Evolutionary conservation across 306 rosid genomes (phyloP).

Genomic region (Casuarina glauca): DNA sequence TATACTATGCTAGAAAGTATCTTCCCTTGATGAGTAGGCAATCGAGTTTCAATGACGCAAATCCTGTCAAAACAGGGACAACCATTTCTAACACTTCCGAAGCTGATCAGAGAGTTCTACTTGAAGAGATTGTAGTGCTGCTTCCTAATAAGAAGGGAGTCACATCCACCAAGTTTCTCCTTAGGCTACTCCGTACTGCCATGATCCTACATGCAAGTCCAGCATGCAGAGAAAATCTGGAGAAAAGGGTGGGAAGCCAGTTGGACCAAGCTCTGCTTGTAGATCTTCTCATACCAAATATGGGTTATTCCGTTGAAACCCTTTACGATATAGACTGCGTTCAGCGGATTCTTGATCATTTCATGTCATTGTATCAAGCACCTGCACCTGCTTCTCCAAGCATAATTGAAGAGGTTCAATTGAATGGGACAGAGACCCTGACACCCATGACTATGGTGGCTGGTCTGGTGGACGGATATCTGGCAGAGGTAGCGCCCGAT

Average conservation of each 20-base stretch:
- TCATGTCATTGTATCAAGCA: conserved; percentile 51
- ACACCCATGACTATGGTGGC: conserved; percentile 69
- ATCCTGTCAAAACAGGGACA: conserved; percentile 32
- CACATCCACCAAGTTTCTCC: conserved; percentile 63
- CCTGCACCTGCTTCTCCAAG: conserved; percentile 53
- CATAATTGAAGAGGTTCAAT: conserved; percentile 50
- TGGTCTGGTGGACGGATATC: conserved; percentile 73
- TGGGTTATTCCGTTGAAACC: conserved; percentile 80
- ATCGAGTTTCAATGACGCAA: conserved; percentile 46
- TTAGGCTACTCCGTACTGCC: conserved; percentile 65
- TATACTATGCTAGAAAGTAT: conserved; percentile 65
- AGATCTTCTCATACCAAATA: conserved; percentile 81
- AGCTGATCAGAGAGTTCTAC: conserved; percentile 64
- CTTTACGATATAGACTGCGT: conserved; percentile 82
- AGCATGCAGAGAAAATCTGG: conserved; percentile 59
- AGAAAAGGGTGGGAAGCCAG: conserved; percentile 69
- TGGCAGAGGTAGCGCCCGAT: conserved; percentile 93
- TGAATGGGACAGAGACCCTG: conserved; percentile 42
- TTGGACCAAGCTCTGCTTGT: conserved; percentile 70
- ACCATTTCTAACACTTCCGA: conserved; percentile 44
- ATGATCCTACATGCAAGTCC: conserved; percentile 59
- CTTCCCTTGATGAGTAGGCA: conserved; percentile 63
- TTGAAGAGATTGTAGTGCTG: conserved; percentile 70
- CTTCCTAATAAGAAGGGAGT: conserved; percentile 63
- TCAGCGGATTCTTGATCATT: conserved; percentile 86